These are phyloP conservation scores for Candolleomyces efflorescens DNA, from an alignment of 768 basidiomycete genomes.

Conservation along the genomic window DNA sequence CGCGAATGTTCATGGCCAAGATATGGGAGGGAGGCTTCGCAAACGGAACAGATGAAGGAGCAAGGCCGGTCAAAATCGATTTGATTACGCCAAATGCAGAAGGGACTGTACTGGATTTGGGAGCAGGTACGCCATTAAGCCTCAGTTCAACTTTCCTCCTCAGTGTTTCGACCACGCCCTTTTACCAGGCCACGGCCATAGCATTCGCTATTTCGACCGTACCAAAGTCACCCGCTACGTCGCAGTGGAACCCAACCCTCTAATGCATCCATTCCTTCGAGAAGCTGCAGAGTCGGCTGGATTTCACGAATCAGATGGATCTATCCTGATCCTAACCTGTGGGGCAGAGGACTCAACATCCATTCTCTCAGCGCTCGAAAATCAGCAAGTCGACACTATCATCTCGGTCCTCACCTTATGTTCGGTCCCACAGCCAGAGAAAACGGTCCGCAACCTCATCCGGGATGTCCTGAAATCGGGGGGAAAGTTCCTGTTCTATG, in stretches of 20 bases:
- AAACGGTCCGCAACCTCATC: conserved; percentile 42
- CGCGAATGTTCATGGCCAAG: conserved; percentile 52
- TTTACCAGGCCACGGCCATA: conserved; percentile 57
- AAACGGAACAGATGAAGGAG: conserved; percentile 39
- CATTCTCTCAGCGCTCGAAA: conserved; percentile 37
- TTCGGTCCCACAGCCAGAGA: conserved; percentile 53
- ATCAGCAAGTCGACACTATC: conserved; percentile 49
- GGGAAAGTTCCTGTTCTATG: conserved; percentile 62
- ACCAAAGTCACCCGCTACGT: conserved; percentile 56
- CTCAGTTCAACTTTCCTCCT: too few relatives aligned
- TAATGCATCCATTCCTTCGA: conserved; percentile 59
- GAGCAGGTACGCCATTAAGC: conserved; percentile 50
- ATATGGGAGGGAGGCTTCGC: conserved; percentile 53
- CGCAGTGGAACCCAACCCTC: conserved; percentile 65
- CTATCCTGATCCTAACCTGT: conserved; percentile 54
- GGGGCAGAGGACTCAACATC: conserved; percentile 55
- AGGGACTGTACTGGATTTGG: conserved; percentile 64
- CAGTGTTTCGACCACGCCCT: too few relatives aligned
- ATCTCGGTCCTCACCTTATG: conserved; percentile 66
- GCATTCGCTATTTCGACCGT: conserved; percentile 54
- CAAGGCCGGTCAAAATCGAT: conserved; percentile 32
- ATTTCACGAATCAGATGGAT: conserved; percentile 47
- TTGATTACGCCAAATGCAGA: conserved; percentile 52
- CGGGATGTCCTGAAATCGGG: conserved; percentile 56
- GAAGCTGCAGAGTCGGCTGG: conserved; percentile 44